Conservation (phyloP, 805 yeast species). For the Hyphopichia homilentoma region DNA sequence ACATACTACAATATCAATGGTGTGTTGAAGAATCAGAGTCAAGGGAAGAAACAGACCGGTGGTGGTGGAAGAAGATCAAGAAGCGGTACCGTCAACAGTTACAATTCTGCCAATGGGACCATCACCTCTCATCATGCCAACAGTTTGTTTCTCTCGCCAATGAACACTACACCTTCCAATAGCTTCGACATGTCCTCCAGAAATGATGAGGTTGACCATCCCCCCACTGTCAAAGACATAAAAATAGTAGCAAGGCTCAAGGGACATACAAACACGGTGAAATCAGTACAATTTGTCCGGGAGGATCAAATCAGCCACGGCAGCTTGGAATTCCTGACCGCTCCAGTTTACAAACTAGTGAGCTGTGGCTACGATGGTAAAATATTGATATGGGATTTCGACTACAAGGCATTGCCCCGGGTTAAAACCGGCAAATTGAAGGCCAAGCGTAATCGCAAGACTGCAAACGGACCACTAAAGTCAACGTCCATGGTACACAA, state of each 20-base stretch:
- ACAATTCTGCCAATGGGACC: constrained; percentile 9
- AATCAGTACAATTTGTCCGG: constrained; percentile 23
- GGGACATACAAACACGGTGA: constrained; percentile 38
- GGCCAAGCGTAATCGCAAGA: background rate
- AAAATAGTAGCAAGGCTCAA: constrained; percentile 33
- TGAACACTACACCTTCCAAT: constrained; percentile 18
- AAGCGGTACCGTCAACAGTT: constrained; percentile 36
- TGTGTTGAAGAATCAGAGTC: constrained; percentile 16
- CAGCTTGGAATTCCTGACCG: constrained; percentile 6
- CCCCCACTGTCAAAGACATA: constrained; percentile 36
- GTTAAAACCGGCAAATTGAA: constrained; percentile 14
- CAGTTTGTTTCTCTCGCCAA: constrained; percentile 17
- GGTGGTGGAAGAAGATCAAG: constrained; percentile 29
- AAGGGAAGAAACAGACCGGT: background rate
- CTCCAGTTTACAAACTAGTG: constrained; percentile 27
- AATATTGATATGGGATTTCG: constrained; percentile 42
- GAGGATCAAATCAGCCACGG: constrained; percentile 10
- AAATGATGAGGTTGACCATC: constrained; percentile 14
- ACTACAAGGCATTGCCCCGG: constrained; percentile 37
- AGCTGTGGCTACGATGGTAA: constrained; percentile 40
- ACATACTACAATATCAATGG: constrained; percentile 39
- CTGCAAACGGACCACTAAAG: background rate
- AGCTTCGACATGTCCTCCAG: constrained; percentile 17
- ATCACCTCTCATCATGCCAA: background rate
- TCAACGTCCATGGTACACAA: background rate